Evolutionary conservation across 108 stramenopile genomes (phyloP), one percentile per base, ranked within the genome.

Genomic region (Asterionellopsis glacialis): DNA sequence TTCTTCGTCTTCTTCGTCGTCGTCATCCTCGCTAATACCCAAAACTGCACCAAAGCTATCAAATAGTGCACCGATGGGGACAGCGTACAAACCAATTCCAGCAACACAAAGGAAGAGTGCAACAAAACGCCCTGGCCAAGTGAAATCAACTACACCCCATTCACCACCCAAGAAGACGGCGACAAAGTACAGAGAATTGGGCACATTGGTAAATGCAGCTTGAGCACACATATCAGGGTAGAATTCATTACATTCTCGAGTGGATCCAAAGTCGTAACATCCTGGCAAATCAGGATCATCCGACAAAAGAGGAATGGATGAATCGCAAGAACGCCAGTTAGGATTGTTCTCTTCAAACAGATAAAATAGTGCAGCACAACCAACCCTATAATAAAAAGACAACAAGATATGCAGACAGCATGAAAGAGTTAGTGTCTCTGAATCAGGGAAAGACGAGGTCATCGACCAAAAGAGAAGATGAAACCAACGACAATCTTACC

Each of bases 91-190:
- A 18, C 82, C 95, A 22, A 95, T 93, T 11, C 95, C 95, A 14
- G 82, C 78, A 25, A 89, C 71, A 59, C 91, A 92, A 0, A 92
- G 71, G 45, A 91, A 81, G 55, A 89, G 59, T 56, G 92, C 92
- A 12, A 94, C 81, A 21, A 94, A 61, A 21, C 86, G 81, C 1
- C 95, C 95, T 47, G 74, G 75, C 87, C 89, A 91, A 14, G 91
- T 95, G 57, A 95, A 95, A 65, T 95, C 95, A n/a, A 94, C 81
- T 26, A 94, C 59, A 11, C 89, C 89, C 95, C 95, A 95, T 67
- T 95, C 95, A 11, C 95, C 95, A 48, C 83, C 91, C 42, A 95
- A 68, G 71, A 95, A 95, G 21, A 95, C 79, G 14, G 92, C 95
- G 1, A 95, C 83, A 94, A 69, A 22, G 82, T 45, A 88, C 74